phyloP scores from a whole-genome alignment of 2,329 filamentous ascomycete species.

The Phyllosticta citrichinensis region DNA sequence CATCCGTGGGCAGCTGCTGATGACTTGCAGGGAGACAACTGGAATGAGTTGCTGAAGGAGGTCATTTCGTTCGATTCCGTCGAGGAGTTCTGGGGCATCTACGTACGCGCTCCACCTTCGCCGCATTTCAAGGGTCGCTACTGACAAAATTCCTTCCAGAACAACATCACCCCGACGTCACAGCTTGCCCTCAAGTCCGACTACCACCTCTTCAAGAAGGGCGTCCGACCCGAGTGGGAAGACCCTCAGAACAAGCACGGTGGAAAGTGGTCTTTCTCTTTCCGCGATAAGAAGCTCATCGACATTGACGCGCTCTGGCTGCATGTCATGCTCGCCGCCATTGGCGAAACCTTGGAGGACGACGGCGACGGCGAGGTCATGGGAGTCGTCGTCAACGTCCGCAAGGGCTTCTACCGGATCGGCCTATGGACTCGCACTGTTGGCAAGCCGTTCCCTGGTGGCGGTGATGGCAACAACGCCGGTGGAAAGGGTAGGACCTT shows the following conservation, averaged over 20 bases:
- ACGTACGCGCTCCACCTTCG: constrained; percentile 57
- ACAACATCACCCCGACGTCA: constrained; percentile 95
- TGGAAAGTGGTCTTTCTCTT: constrained; percentile 97
- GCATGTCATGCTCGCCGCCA: constrained; percentile 90
- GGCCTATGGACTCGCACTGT: constrained; percentile 95
- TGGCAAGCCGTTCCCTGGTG: constrained; percentile 69
- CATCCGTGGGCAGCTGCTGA: background rate
- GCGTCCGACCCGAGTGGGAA: constrained; percentile 96
- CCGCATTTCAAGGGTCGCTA: background rate
- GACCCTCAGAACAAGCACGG: constrained; percentile 98
- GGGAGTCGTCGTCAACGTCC: constrained; percentile 98
- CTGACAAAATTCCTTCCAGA: constrained; percentile 45
- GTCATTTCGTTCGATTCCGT: constrained; percentile 98
- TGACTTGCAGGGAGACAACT: constrained; percentile 73
- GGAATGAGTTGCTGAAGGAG: constrained; percentile 96
- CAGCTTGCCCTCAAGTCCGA: constrained; percentile 96
- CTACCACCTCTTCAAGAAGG: constrained; percentile 98
- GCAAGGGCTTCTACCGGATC: constrained; percentile 96
- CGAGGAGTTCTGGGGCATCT: constrained; percentile 99
- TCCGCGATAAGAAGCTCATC: constrained; percentile 88
- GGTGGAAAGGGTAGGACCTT: constrained; percentile 66
- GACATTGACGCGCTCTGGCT: constrained; percentile 95
- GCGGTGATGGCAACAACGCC: constrained; percentile 61
- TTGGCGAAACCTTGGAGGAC: constrained; percentile 93
- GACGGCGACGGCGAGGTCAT: constrained; percentile 95